phyloP scores from a whole-genome alignment of 768 basidiomycete genomes.

The Naganishia onofrii region DNA sequence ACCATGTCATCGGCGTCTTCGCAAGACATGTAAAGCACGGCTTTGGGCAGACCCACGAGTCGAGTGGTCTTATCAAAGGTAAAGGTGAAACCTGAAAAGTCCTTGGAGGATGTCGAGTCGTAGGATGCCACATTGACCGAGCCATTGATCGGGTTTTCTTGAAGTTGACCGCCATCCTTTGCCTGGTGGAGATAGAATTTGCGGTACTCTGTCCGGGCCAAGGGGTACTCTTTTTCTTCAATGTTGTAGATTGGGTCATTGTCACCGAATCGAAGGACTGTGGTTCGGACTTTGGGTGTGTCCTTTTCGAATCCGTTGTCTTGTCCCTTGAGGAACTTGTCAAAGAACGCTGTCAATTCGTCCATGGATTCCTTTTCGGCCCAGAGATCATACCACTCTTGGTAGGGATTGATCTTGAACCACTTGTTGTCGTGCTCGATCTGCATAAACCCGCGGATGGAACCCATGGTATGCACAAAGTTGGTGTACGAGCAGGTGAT shows the following conservation, averaged over 20 bases:
- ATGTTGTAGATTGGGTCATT: constrained; percentile 30
- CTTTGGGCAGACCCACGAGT: constrained; percentile 32
- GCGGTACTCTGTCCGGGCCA: constrained; percentile 33
- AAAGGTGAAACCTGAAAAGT: constrained; percentile 26
- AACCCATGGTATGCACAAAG: constrained; percentile 34
- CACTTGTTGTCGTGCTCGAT: constrained; percentile 24
- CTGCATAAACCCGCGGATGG: constrained; percentile 31
- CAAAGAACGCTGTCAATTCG: constrained; percentile 34
- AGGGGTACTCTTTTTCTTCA: constrained; percentile 23
- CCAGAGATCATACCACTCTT: constrained; percentile 38
- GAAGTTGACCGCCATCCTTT: constrained; percentile 27
- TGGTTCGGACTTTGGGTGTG: constrained; percentile 34
- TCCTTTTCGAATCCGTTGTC: constrained; percentile 34
- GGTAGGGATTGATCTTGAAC: neutral
- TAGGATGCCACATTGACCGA: neutral
- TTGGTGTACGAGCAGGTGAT: constrained; percentile 31
- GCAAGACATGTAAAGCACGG: constrained; percentile 30
- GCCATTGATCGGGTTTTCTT: neutral
- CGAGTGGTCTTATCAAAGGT: constrained; percentile 29
- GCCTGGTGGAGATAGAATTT: constrained; percentile 26
- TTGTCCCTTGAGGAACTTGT: constrained; percentile 32
- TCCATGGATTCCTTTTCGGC: constrained; percentile 9
- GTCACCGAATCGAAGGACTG: constrained; percentile 31
- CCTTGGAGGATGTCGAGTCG: constrained; percentile 16
- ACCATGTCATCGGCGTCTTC: constrained; percentile 34